These are phyloP conservation scores for Cystofilobasidium bisporidii DNA, from an alignment of 768 basidiomycete species.

Conservation along the genomic window DNA sequence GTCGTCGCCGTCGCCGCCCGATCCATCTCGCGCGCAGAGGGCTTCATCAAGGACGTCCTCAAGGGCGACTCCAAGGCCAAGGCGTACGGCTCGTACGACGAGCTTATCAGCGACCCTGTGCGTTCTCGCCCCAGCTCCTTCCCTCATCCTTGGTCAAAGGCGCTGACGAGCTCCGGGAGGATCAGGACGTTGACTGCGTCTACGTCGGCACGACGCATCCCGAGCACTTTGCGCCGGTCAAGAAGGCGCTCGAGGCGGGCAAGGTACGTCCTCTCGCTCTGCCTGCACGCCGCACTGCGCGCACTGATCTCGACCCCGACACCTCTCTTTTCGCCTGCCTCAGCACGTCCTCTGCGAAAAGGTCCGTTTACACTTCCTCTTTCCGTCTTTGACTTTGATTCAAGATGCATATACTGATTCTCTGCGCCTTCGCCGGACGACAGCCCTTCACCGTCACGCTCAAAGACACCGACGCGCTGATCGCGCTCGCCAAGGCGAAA, in stretches of 20 bases:
- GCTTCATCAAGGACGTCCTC: constrained; percentile 22
- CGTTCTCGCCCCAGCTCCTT: no score
- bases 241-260: constrained; percentile 12
- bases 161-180: no score
- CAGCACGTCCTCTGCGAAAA: constrained; percentile 15
- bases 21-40: constrained; percentile 16
- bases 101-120: constrained; percentile 10
- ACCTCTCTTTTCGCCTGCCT: neutral
- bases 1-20: constrained; percentile 28
- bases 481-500: constrained; percentile 25
- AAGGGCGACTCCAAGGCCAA: neutral
- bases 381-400: no score
- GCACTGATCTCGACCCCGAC: neutral
- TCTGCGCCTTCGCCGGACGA: no score
- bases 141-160: no score
- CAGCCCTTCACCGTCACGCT: constrained; percentile 31
- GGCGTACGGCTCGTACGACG: constrained; percentile 5
- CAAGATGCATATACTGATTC: neutral
- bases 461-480: constrained; percentile 27
- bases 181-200: neutral
- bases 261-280: constrained; percentile 3
- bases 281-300: no score
- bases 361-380: neutral
- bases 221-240: constrained; percentile 4
- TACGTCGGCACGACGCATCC: constrained; percentile 18